Base-by-base conservation (phyloP, 805 yeast genomes). In the Wickerhamomyces bisporus region DNA sequence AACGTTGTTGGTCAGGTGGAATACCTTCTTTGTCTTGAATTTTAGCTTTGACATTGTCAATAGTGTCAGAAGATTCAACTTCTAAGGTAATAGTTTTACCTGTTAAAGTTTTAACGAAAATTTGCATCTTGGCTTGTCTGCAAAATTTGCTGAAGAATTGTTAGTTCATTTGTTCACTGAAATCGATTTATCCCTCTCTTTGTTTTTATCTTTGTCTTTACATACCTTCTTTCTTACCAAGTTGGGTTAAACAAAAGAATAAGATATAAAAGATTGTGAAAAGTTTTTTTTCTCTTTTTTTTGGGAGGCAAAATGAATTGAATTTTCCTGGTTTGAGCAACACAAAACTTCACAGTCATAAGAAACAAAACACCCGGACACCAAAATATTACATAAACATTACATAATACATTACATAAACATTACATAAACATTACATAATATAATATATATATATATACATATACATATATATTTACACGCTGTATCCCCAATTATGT, bases 11-110 rank as follows among this genome's bases (percentile, higher is more conserved):
- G 70, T 87, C 96, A 57, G 96, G 95, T 66, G 97, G 96, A 60
- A 88, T 87, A 62, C 96, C 96, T 69, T 88, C 96, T 74, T 86
- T 87, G 75, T 87, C 96, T 77, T 86, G 95, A 64, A 89, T 88
- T 79, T 88, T 88, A 60, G 94, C 75, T 77, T 87, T 89, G 73
- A 89, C 96, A 61, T 86, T 87, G 79, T 88, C 96, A 64, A 91
- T 87, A 49, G 96, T 87, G 78, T 89, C 97, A 44, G 96, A 86
- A 49, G 97, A 87, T 75, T 89, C 96, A 55, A 88, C 97, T 76
- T 89, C 97, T 54, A 89, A 80, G 66, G 97, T 89, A 76, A 93
- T 91, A 66, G 98, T 83, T 87, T 91, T 91, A 77, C 98, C 98
- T 61, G 98, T 89, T 70, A 93, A 81, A 77, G 98, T 91, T 78